Evolutionary conservation across 768 basidiomycete species (phyloP), one percentile per base, ranked within the genome.

Genomic region (Amanita exitialis): DNA sequence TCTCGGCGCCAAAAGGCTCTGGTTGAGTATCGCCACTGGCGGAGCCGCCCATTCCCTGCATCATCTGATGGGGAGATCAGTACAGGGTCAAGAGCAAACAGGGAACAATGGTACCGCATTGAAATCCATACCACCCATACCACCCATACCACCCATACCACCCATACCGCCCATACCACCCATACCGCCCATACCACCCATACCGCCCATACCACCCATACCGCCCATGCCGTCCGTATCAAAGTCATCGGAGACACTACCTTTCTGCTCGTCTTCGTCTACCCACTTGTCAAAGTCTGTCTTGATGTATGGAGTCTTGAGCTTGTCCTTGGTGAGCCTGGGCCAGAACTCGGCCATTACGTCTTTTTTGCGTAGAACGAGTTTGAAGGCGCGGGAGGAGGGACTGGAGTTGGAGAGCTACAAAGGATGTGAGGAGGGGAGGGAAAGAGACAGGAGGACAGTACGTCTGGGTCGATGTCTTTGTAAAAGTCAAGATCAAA

Each of bases 201-300:
- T 80, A 79, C 54, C 80, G 3, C 70, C 72, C 75, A 80, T 78
- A 0, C 78, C 79, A 4, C 69, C 73, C 75, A 80, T 78, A 0
- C 78, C 79, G 2, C 69, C 86, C 69, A 75, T 69, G 0, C 73
- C 74, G 41, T 70, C 73, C 75, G 80, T 78, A 3, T 69, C 72
- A 50, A 72, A 68, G 13, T 69, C 70, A 2, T 82, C 75, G 1
- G 65, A 10, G 8, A 3, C 57, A 20, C 68, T 76, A 46, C 74
- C 86, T 36, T 89, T 86, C 69, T 97, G 95, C 64, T 98, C 94
- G 63, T 97, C 95, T 71, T 97, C 94, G 61, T 97, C 94, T 37
- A 87, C 86, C 93, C 93, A 97, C 71, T 89, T 95, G 57, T 74
- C 74, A 65, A 97, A 97, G 67, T 97, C 90, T 41, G 92, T 96